Evolutionary conservation across 2,329 filamentous ascomycete species (phyloP).

Genomic region (Septoria linicola): DNA sequence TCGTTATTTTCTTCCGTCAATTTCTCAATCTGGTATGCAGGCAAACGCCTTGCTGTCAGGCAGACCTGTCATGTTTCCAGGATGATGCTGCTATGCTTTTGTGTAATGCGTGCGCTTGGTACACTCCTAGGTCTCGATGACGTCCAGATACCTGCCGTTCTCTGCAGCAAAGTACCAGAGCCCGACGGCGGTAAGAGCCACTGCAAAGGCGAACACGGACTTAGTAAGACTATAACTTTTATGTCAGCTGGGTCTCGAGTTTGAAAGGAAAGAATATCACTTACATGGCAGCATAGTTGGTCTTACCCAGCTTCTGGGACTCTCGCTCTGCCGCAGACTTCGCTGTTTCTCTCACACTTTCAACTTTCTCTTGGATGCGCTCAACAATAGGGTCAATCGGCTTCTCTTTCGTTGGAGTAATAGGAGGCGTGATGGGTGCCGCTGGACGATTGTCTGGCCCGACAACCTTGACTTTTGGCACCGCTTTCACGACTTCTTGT

Average conservation of each 20-base stretch:
- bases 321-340: slow-evolving; percentile 21
- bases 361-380: slow-evolving; percentile 14
- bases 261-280: background rate
- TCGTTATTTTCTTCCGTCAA: background rate
- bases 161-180: slow-evolving; percentile 19
- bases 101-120: slow-evolving; percentile 1
- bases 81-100: slow-evolving; percentile 1
- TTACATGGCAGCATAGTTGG: slow-evolving; percentile 9
- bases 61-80: background rate
- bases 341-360: slow-evolving; percentile 15
- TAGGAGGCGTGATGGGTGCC: slow-evolving; percentile 36
- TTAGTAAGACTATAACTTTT: slow-evolving; percentile 11
- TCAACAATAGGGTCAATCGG: slow-evolving; percentile 3
- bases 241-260: background rate
- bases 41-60: background rate
- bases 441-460: slow-evolving; percentile 23
- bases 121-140: slow-evolving; percentile 13
- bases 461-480: slow-evolving; percentile 15
- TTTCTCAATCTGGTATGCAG: background rate
- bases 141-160: slow-evolving; percentile 9
- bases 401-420: slow-evolving; percentile 36
- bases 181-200: slow-evolving; percentile 16
- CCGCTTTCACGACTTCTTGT: slow-evolving; percentile 18
- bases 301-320: slow-evolving; percentile 3
- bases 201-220: slow-evolving; percentile 18